Base-by-base conservation (phyloP, 2,329 filamentous ascomycete genomes). In the Sporothrix variecibatus region DNA sequence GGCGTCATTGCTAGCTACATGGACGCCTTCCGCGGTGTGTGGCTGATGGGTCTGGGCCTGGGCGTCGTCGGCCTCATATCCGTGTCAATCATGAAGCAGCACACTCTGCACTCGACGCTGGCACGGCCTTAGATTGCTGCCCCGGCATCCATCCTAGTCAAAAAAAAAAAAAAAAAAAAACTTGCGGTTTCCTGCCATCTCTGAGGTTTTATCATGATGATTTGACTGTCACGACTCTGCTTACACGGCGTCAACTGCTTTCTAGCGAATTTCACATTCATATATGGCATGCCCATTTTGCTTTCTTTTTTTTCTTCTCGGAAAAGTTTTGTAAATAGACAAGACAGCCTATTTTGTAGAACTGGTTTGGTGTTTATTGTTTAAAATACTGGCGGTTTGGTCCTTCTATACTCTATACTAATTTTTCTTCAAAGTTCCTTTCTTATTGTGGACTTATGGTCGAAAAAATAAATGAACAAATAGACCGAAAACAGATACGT, bases 1-100 rank as follows among this genome's bases (percentile, higher is more conserved):
- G 91, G 89, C 0, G 94, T 95, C 0, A 84, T 93, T 65, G 86
- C 87, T 56, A 90, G 91, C 0, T 97, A 94, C 80, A 93, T 95
- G 86, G 89, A 90, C 75, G 92, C 93, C 0, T 88, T 97, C 78
- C 86, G 88, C 64, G 91, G 89, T 0, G 93, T 97, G 0, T 97
- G 94, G 87, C 79, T 92, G 74, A 90, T 91, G 0, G 85, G 90
- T 72, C 81, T 97, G 31, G 91, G 85, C 0, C 81, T 97, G 74
- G 87, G 87, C 0, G 79, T 91, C 0, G 72, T 91, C 34, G 92
- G 87, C 0, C 84, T 92, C 43, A 77, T 94, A 46, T 84, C 85
- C 53, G 88, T 91, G 71, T 83, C 91, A 31, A 85, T 91, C 64
- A 94, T 97, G 89, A 91, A 87, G 81, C 92, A 97, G 83, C 92